Conservation (phyloP, 2,329 filamentous ascomycete genomes). For the Lasiodiplodia gonubiensis region DNA sequence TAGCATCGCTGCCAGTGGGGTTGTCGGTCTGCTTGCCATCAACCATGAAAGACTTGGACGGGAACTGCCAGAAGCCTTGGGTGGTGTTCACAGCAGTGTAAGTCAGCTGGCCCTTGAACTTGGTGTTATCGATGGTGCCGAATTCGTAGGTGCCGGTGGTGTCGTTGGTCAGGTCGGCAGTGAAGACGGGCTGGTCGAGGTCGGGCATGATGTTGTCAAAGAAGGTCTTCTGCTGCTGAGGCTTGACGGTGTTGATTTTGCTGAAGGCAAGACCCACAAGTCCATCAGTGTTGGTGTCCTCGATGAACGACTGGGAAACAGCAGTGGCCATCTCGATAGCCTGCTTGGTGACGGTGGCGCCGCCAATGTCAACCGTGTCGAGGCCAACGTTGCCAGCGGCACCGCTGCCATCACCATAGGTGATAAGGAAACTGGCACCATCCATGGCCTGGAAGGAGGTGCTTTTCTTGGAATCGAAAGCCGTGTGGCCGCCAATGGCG, state of each 20-base stretch:
- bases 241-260: constrained; percentile 54
- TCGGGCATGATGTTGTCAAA: constrained; percentile 71
- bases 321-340: constrained; percentile 69
- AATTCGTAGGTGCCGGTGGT: constrained; percentile 73
- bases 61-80: constrained; percentile 73
- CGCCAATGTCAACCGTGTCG: constrained; percentile 72
- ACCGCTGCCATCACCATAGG: constrained; percentile 71
- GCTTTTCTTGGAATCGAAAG: constrained; percentile 62
- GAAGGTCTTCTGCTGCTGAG: constrained; percentile 71
- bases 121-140: constrained; percentile 68
- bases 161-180: constrained; percentile 68
- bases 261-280: constrained; percentile 59
- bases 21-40: constrained; percentile 61
- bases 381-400: constrained; percentile 69
- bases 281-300: constrained; percentile 68
- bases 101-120: constrained; percentile 67
- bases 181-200: constrained; percentile 71
- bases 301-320: constrained; percentile 64
- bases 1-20: constrained; percentile 53
- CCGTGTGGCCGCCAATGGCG: constrained; percentile 57
- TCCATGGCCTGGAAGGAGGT: constrained; percentile 55
- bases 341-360: constrained; percentile 65
- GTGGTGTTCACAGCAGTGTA: constrained; percentile 67
- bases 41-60: constrained; percentile 63
- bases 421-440: constrained; percentile 65